Conservation (phyloP, 805 yeast genomes). For the Teunomyces funiuensis region DNA sequence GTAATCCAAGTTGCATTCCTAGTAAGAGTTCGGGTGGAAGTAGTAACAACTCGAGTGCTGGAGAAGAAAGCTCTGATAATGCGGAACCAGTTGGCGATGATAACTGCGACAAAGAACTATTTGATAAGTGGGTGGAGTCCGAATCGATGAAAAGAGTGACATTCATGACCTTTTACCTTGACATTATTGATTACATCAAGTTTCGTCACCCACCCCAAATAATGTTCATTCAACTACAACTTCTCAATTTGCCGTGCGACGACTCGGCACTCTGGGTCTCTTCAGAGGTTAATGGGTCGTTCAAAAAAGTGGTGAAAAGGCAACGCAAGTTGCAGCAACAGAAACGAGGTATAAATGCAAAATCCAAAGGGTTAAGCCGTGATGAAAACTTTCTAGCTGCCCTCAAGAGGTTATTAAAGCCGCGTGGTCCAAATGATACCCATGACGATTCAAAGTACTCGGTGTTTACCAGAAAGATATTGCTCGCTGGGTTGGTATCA, state of each 20-base stretch:
- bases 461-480: slow-evolving; percentile 63
- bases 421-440: slow-evolving; percentile 34
- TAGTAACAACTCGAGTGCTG: slow-evolving; percentile 29
- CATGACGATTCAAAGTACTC: slow-evolving; percentile 18
- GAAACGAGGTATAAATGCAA: slow-evolving; percentile 1
- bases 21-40: slow-evolving; percentile 20
- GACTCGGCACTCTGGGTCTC: slow-evolving; percentile 42
- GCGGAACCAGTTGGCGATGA: slow-evolving; percentile 14
- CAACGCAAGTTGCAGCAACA: slow-evolving; percentile 29
- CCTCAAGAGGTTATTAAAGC: slow-evolving; percentile 57
- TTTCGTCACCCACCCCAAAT: slow-evolving; percentile 67
- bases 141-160: slow-evolving; percentile 79
- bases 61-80: slow-evolving; percentile 35
- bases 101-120: slow-evolving; percentile 33
- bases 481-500: slow-evolving; percentile 66
- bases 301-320: slow-evolving; percentile 36
- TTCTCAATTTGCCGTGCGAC: slow-evolving; percentile 42
- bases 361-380: slow-evolving; percentile 4
- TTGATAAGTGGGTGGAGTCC: slow-evolving; percentile 73
- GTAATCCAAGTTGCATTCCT: slow-evolving; percentile 50
- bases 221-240: slow-evolving; percentile 37
- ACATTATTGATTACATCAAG: slow-evolving; percentile 73
- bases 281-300: slow-evolving; percentile 38
- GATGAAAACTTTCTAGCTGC: slow-evolving; percentile 49
- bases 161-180: slow-evolving; percentile 78